Base-by-base conservation (phyloP, 2,329 filamentous ascomycete genomes). In the Pseudogymnoascus sp. region DNA sequence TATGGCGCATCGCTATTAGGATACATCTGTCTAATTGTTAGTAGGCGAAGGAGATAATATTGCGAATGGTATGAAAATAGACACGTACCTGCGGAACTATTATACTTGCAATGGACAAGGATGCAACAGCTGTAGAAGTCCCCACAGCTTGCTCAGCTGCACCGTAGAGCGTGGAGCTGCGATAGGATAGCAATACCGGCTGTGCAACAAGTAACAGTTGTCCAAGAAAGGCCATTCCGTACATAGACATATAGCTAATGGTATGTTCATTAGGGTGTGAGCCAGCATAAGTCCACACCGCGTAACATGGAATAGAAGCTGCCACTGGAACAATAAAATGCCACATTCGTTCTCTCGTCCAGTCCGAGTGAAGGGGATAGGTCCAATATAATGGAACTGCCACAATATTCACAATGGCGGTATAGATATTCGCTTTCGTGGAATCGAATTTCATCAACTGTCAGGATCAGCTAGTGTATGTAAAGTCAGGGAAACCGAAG, bases 161-260 rank as follows among this genome's bases (percentile, higher is more conserved):
- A 28, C 59, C 59, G 28, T 61, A 61, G 1, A 61, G 36, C 8
- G 59, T 61, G n/a, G 59, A 36, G 28, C 31, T 61, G 8, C 59
- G 59, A n/a, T 61, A 61, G 5, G 59, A 61, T 61, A 61, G 40
- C 23, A 61, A 28, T 28, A 61, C 36, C 23, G 59, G 59, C 14
- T 61, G 59, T 37, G 59, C 36, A 8, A 71, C 65, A 14, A 63
- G 65, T 18, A 67, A 64, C 61, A 67, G 64, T 21, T 70, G 64
- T n/a, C 67, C 66, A 18, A 69, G 65, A 44, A 65, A 70, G 18
- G 68, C 66, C 61, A 69, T 62, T 7, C 68, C 67, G 34, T 69
- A 69, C 34, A 67, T 61, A 23, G 37, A 31, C 2, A 61, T 61
- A 28, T 18, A 36, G 36, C 36, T 61, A 25, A 61, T 61, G 3